A percentile compares a stretch with the other conserved stretches of the same genome.
Evolutionary conservation across 1,284 basidiomycete genomes (phyloP).

Genomic region (Puccinia horiana): DNA sequence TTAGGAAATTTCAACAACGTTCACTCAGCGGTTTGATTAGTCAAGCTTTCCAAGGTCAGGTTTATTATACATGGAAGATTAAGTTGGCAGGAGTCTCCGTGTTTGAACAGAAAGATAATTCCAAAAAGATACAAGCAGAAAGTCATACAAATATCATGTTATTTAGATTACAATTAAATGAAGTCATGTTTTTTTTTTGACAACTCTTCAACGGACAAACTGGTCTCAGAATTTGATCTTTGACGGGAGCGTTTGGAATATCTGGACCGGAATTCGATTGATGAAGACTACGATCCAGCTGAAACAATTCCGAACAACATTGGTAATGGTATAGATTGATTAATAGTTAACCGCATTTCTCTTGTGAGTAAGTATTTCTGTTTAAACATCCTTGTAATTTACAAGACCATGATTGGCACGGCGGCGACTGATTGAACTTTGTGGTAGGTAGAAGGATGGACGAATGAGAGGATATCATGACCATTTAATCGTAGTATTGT

Average conservation of each 20-base stretch:
- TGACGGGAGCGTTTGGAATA: not conserved
- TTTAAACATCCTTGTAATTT: conserved; percentile 32
- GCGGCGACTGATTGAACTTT: conserved; percentile 23
- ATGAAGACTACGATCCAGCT: not conserved
- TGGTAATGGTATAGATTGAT: conserved; percentile 25
- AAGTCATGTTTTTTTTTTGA: conserved; percentile 12
- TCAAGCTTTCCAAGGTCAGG: too few species aligned
- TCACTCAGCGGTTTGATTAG: too few species aligned
- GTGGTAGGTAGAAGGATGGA: too few species aligned
- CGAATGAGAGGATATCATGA: too few species aligned
- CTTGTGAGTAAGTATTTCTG: conserved; percentile 23
- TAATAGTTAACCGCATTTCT: conserved; percentile 24
- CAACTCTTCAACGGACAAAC: conserved; percentile 18
- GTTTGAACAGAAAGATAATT: too few species aligned
- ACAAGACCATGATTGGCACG: conserved; percentile 29
- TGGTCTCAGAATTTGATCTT: conserved; percentile 27
- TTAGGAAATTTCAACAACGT: too few species aligned
- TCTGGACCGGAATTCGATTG: too few species aligned
- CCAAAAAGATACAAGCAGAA: too few species aligned
- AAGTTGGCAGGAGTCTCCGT: too few species aligned
- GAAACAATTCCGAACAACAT: conserved; percentile 29
- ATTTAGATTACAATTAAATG: not conserved
- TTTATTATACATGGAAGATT: too few species aligned
- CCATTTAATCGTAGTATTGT: too few species aligned
- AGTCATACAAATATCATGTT: too few species aligned